These are phyloP conservation scores for Meripilus lineatus DNA, from an alignment of 1,284 basidiomycete species.

Conservation along the genomic window DNA sequence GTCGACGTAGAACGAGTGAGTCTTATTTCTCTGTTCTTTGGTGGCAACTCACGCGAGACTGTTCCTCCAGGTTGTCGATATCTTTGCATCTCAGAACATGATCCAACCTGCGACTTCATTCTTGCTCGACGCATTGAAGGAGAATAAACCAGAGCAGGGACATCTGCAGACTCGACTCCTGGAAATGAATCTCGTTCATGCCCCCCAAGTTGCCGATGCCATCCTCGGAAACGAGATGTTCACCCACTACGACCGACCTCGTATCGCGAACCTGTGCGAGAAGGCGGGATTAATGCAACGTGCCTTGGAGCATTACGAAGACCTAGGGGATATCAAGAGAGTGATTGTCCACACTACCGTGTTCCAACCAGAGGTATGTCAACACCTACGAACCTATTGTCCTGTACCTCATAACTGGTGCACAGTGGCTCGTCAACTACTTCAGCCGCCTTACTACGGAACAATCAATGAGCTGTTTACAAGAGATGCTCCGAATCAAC, in stretches of 20 bases:
- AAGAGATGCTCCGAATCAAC: slow-evolving; percentile 97
- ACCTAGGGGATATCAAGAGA: slow-evolving; percentile 96
- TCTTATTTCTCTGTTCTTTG: slow-evolving; percentile 8
- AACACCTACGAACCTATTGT: slow-evolving; percentile 4
- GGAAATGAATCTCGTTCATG: slow-evolving; percentile 98
- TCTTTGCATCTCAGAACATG: slow-evolving; percentile 99
- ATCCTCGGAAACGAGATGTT: slow-evolving; percentile 99
- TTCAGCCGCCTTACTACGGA: slow-evolving; percentile 99
- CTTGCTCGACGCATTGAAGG: slow-evolving; percentile 97
- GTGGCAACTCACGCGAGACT: slow-evolving; percentile 4
- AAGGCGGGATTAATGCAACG: slow-evolving; percentile 96
- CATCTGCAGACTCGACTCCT: slow-evolving; percentile 94
- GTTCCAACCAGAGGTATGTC: slow-evolving; percentile 74
- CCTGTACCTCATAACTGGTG: slow-evolving; percentile 3
- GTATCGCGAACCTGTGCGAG: slow-evolving; percentile 98
- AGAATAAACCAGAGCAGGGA: slow-evolving; percentile 97
- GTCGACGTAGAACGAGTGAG: slow-evolving; percentile 90
- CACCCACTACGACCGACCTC: slow-evolving; percentile 92
- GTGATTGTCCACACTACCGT: slow-evolving; percentile 92
- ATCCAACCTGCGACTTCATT: slow-evolving; percentile 99
- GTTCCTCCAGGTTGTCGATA: slow-evolving; percentile 76
- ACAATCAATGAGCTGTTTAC: slow-evolving; percentile 93
- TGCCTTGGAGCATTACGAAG: slow-evolving; percentile 97
- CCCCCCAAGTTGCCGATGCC: slow-evolving; percentile 98
- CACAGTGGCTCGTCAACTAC: slow-evolving; percentile 94